These are phyloP conservation scores for Zygoascus sp. DNA, from an alignment of 1,139 yeast genomes.

Conservation along the genomic window DNA sequence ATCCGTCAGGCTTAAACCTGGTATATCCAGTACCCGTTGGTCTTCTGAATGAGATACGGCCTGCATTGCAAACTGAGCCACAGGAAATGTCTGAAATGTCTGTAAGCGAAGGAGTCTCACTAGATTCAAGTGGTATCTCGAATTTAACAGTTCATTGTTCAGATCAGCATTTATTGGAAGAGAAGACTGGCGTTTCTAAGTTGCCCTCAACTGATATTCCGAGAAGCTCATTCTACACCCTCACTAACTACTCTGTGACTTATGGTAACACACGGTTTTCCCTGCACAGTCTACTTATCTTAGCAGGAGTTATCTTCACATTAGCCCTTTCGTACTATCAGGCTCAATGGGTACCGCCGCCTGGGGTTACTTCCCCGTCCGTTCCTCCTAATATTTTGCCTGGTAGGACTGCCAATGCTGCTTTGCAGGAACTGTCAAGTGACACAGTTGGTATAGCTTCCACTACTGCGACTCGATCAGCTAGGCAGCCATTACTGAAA, in stretches of 20 bases:
- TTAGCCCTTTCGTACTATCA: background rate
- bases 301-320: background rate
- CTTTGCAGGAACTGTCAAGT: too few species aligned
- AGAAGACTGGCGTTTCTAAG: background rate
- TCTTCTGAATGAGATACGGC: background rate
- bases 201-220: background rate
- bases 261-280: background rate
- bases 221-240: background rate
- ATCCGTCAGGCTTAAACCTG: slow-evolving; percentile 52
- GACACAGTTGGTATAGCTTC: too few species aligned
- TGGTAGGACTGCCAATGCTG: too few species aligned
- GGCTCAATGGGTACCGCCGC: background rate
- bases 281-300: background rate
- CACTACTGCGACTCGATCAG: too few species aligned
- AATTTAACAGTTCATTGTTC: background rate
- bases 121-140: background rate
- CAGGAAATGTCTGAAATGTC: background rate
- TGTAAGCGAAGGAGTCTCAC: background rate
- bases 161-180: background rate
- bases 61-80: background rate
- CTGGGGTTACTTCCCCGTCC: too few species aligned
- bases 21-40: slow-evolving; percentile 56
- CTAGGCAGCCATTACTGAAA: too few species aligned
- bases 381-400: too few species aligned
- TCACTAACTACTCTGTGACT: background rate